phyloP scores from a whole-genome alignment of 2,329 filamentous ascomycete species.

The Xylariaceae sp. region DNA sequence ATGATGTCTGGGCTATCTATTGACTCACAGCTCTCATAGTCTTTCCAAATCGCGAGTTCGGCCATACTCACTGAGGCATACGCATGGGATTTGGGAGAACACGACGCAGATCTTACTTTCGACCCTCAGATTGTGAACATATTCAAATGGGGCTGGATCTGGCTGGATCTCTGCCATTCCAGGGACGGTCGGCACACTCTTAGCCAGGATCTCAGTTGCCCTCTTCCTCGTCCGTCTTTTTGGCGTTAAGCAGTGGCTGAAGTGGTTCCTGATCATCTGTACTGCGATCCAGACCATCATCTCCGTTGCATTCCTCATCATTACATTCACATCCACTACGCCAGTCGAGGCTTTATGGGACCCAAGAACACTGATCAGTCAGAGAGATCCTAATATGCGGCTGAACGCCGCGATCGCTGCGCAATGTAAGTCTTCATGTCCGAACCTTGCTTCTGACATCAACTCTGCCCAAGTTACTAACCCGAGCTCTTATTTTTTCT shows the following conservation, averaged over 20 bases:
- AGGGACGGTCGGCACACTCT: no score
- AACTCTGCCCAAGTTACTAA: no score
- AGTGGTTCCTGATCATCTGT: background rate
- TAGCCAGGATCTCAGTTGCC: background rate
- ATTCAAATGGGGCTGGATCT: background rate
- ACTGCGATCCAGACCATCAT: background rate
- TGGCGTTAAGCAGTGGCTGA: background rate
- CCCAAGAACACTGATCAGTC: background rate
- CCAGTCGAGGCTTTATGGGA: background rate
- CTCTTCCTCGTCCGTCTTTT: background rate
- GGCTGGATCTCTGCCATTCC: no score
- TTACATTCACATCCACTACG: no score
- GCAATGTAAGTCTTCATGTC: no score
- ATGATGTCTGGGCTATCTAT: no score
- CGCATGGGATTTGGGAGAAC: conserved; percentile 16
- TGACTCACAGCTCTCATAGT: no score
- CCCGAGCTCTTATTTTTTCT: no score
- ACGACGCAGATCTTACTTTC: conserved; percentile 5
- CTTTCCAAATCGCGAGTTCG: no score
- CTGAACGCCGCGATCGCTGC: no score
- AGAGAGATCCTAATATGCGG: background rate
- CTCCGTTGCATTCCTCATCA: no score
- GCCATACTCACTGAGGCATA: background rate
- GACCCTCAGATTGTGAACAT: background rate
- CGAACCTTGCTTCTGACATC: no score